A percentile compares a stretch with the other conserved stretches of the same genome.
Conservation (phyloP, 768 basidiomycete genomes). For the Naematelia encephala region DNA sequence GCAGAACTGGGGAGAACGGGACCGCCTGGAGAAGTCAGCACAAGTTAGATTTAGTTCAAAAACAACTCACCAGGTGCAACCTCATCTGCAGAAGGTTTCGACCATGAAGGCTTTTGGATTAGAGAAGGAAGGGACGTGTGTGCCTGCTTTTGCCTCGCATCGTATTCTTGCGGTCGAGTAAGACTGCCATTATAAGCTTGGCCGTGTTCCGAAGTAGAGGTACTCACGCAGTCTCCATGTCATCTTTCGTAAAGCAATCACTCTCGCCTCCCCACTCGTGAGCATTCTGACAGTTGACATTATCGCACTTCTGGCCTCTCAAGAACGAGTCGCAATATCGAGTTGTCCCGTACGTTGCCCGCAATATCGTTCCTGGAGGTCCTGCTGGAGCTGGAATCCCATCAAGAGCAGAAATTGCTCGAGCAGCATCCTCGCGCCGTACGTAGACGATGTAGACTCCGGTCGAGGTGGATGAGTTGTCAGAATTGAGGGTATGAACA, state of each 20-base stretch:
- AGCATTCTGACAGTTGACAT: slow-evolving; percentile 78
- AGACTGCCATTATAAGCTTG: slow-evolving; percentile 18
- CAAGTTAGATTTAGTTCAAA: not conserved
- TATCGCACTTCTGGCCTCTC: slow-evolving; percentile 75
- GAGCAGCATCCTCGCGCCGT: slow-evolving; percentile 87
- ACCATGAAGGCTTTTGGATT: slow-evolving; percentile 35
- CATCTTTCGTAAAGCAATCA: slow-evolving; percentile 96
- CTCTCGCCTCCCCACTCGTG: slow-evolving; percentile 99
- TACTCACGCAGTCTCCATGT: slow-evolving; percentile 81
- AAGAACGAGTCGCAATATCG: slow-evolving; percentile 97
- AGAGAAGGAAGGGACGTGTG: slow-evolving; percentile 23
- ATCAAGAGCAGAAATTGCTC: slow-evolving; percentile 88
- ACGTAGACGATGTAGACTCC: slow-evolving; percentile 98
- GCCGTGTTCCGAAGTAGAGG: not conserved
- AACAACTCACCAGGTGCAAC: slow-evolving; percentile 25
- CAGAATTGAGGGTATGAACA: slow-evolving; percentile 63
- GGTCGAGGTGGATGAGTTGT: slow-evolving; percentile 33
- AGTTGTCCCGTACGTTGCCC: slow-evolving; percentile 92
- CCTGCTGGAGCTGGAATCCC: slow-evolving; percentile 87
- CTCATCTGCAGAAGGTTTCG: slow-evolving; percentile 42
- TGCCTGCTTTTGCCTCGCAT: slow-evolving; percentile 40
- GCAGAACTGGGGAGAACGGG: slow-evolving; percentile 38
- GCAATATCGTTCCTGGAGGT: slow-evolving; percentile 73
- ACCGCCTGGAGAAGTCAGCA: slow-evolving; percentile 16
- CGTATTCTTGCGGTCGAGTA: slow-evolving; percentile 39